Base-by-base conservation (phyloP, 2,329 filamentous ascomycete species). In the Tolypocladium nubicola region DNA sequence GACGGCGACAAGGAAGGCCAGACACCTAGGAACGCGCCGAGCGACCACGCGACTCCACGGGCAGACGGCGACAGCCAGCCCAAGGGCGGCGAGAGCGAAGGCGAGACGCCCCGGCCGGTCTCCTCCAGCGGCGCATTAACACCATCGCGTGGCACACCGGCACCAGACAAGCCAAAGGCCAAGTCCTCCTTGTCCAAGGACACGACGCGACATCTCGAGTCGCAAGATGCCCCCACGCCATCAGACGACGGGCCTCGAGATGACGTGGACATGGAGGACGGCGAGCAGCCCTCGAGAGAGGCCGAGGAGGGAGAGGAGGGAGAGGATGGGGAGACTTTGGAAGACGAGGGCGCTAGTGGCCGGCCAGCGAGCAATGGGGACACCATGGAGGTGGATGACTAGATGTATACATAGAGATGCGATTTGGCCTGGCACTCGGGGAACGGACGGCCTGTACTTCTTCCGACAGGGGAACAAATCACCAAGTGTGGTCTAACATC, bases 381-480 rank as follows among this genome's bases (percentile, higher is more conserved):
- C 62, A 81, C 76, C 65, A 90, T 90, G 87, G 87, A 90, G 57
- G 70, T 77, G 53, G 74, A 89, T 75, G 63, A 79, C 53, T 72
- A 69, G 59, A 19, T 23, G 23, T 23, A 23, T 21, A 23, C 3
- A 13, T 26, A 5, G 26, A 13, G 23, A 49, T 26, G 2, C 5
- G 35, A 26, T 43, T 39, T 35, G 10, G 53, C 30, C 1, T 35
- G 13, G 8, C 5, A 7, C 40, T 21, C 11, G 4, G 30, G 39
- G 16, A 43, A 19, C 10, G 7, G 19, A 21, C 40, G 2, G 47
- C 30, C 47, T 35, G 47, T 35, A 10, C 30, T 21, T 13, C 21
- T 8, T 14, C n/a, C 47, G 19, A 21, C 47, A 33, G 11, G 16
- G 16, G 47, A 33, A 35, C 16, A 35, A 4, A 35, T 35, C 47